Percentiles rank a stretch among this genome's conserved stretches.
Evolutionary conservation across 1,284 basidiomycete genomes (phyloP).

Genomic region (Rhodofomes roseus): DNA sequence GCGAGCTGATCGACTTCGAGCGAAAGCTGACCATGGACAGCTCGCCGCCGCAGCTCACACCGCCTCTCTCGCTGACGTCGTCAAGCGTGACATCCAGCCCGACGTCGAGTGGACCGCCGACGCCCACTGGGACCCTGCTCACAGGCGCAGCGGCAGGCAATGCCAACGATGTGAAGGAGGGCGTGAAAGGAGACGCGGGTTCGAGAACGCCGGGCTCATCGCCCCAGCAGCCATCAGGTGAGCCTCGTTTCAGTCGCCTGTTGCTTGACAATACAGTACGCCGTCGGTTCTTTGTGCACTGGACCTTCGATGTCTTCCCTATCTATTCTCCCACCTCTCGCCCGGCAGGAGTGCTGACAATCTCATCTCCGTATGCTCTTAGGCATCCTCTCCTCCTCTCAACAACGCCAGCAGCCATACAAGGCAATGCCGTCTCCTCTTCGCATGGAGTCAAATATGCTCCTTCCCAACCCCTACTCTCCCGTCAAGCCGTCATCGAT

Average conservation of each 20-base stretch:
- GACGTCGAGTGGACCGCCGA: slow-evolving; percentile 9
- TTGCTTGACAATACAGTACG: not conserved
- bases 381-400: not conserved
- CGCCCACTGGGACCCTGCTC: slow-evolving; percentile 4
- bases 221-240: slow-evolving; percentile 1
- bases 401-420: slow-evolving; percentile 22
- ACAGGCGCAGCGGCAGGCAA: not conserved
- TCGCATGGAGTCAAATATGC: slow-evolving; percentile 38
- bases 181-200: slow-evolving; percentile 1
- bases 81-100: slow-evolving; percentile 11
- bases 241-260: slow-evolving; percentile 4
- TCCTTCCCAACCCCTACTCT: slow-evolving; percentile 11
- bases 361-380: not conserved
- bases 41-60: not conserved
- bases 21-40: not conserved
- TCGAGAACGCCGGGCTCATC: not conserved
- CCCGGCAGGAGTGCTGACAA: not conserved
- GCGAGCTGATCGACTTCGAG: not conserved
- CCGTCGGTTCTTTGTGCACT: not conserved
- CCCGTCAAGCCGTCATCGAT: slow-evolving; percentile 8
- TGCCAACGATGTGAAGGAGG: not conserved
- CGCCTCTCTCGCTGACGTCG: slow-evolving; percentile 10
- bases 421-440: slow-evolving; percentile 52
- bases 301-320: not conserved
- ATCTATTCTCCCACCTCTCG: not conserved